Evolutionary conservation across 2,329 filamentous ascomycete species (phyloP).

Genomic region (Biscogniauxia mediterranea): DNA sequence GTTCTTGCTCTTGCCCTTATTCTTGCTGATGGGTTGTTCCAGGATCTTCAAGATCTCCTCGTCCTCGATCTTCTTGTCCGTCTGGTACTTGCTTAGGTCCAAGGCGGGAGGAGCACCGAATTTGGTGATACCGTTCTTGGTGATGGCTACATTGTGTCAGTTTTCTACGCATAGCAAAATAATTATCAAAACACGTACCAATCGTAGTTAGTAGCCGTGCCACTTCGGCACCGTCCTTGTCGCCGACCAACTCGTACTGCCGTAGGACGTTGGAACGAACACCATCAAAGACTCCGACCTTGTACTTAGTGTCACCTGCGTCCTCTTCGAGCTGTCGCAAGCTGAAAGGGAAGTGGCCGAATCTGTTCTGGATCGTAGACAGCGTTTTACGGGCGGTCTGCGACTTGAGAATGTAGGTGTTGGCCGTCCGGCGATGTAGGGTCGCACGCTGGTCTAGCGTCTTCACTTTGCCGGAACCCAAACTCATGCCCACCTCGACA

Average conservation of each 20-base stretch:
- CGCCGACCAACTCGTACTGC: conserved; percentile 93
- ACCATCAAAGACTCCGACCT: conserved; percentile 92
- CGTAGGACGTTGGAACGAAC: conserved; percentile 89
- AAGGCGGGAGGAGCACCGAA: conserved; percentile 73
- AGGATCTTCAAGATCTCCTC: conserved; percentile 95
- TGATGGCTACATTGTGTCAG: conserved; percentile 66
- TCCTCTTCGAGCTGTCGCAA: conserved; percentile 96
- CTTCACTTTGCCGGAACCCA: conserved; percentile 95
- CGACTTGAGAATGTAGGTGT: conserved; percentile 90
- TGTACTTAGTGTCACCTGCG: conserved; percentile 70
- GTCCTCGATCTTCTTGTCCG: conserved; percentile 96
- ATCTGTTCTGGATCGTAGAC: conserved; percentile 95
- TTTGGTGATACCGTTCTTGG: conserved; percentile 93
- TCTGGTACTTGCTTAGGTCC: conserved; percentile 81
- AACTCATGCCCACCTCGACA: conserved; percentile 89
- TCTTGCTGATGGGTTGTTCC: conserved; percentile 80
- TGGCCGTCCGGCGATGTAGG: conserved; percentile 87
- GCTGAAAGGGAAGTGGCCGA: conserved; percentile 96
- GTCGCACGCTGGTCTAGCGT: conserved; percentile 82
- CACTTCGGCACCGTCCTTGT: conserved; percentile 84
- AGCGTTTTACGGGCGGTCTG: conserved; percentile 89
- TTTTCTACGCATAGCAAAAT: conserved; percentile 10
- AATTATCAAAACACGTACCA: conserved; percentile 59
- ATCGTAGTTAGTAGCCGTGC: conserved; percentile 86
- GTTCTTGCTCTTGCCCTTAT: conserved; percentile 92